Evolutionary conservation across 1,139 yeast species (phyloP).

Genomic region (Debaryomyces nepalensis): DNA sequence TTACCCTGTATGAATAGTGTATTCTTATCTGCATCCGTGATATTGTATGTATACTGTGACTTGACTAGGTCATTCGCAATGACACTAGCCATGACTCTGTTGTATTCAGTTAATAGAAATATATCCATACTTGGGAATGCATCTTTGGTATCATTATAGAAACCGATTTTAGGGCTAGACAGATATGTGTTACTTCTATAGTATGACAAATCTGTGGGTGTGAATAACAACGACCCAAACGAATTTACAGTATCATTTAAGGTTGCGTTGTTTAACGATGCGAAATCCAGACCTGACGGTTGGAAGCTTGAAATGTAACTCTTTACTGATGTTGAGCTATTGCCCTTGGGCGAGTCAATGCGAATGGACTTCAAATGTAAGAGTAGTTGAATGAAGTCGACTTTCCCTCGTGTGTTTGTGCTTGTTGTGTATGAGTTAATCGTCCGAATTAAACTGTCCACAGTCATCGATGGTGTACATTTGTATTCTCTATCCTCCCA

Average conservation of each 20-base stretch:
- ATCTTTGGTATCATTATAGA: constrained; percentile 27
- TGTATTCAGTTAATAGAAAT: constrained; percentile 47
- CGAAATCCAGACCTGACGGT: background rate
- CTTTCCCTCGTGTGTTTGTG: constrained; percentile 62
- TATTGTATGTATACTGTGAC: constrained; percentile 24
- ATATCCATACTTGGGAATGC: constrained; percentile 45
- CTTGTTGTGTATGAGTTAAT: constrained; percentile 42
- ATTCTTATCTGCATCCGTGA: constrained; percentile 26
- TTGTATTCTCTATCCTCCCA: constrained; percentile 35
- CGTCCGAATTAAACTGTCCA: constrained; percentile 40
- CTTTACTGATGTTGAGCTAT: background rate
- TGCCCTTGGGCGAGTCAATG: background rate
- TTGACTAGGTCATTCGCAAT: constrained; percentile 30
- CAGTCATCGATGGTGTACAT: constrained; percentile 52
- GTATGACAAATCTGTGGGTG: constrained; percentile 29
- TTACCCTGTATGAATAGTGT: constrained; percentile 25
- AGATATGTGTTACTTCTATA: constrained; percentile 11
- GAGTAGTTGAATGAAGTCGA: constrained; percentile 57
- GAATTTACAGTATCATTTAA: constrained; percentile 29
- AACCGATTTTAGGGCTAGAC: constrained; percentile 11
- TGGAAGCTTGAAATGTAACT: background rate
- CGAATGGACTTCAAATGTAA: constrained; percentile 44
- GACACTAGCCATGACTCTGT: constrained; percentile 47
- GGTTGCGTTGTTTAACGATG: constrained; percentile 33
- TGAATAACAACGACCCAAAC: constrained; percentile 29